A percentile compares a stretch with the other conserved stretches of the same genome.
phyloP scores from a whole-genome alignment of 2,329 filamentous ascomycete genomes.

The Kalaharituber pfeilii region DNA sequence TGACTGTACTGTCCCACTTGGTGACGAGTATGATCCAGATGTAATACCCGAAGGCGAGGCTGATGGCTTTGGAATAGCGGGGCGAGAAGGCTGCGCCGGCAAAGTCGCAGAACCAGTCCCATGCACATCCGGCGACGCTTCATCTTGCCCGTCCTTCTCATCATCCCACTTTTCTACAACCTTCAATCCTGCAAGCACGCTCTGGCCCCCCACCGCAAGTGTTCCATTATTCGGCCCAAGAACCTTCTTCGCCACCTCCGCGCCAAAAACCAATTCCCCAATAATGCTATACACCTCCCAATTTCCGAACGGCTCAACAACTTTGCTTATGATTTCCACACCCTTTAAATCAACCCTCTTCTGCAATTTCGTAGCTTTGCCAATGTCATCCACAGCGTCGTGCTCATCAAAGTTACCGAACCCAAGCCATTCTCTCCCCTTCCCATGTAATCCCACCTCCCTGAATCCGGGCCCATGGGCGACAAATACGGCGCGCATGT shows the following conservation, averaged over 20 bases:
- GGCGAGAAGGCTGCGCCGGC: neutral
- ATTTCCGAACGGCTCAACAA: constrained; percentile 49
- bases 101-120: constrained; percentile 20
- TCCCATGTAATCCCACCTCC: neutral
- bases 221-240: neutral
- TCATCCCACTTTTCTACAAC: constrained; percentile 31
- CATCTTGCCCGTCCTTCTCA: constrained; percentile 34
- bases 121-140: constrained; percentile 34
- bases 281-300: constrained; percentile 73
- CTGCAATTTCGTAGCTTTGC: neutral
- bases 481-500: constrained; percentile 93
- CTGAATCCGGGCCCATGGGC: constrained; percentile 79
- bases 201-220: constrained; percentile 70
- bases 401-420: neutral
- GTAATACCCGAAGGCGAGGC: neutral
- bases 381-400: neutral
- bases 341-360: neutral
- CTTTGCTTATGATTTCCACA: constrained; percentile 40
- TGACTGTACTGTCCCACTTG: too few relatives aligned
- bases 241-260: neutral
- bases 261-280: constrained; percentile 52
- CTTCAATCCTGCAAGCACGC: constrained; percentile 67
- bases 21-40: too few relatives aligned
- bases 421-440: neutral
- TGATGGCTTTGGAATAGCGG: neutral